A percentile compares a stretch with the other conserved stretches of the same genome.
Evolutionary conservation across 108 stramenopile species (phyloP).

Genomic region (Nitzschia putrida): DNA sequence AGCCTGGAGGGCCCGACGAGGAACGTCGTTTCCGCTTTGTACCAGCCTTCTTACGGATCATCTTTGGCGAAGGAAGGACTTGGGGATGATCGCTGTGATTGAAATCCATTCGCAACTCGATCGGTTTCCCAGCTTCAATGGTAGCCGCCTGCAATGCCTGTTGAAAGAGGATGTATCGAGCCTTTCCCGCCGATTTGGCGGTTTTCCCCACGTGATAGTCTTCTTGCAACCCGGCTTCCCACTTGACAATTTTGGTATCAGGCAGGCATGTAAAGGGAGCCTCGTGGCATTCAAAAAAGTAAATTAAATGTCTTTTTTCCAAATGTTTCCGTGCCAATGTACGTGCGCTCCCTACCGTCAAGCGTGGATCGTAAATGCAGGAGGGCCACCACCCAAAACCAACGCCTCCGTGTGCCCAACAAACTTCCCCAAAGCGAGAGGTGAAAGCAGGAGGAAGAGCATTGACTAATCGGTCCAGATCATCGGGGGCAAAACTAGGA

Average conservation of each 20-base stretch:
- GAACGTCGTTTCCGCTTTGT: constrained; percentile 4
- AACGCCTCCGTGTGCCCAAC: constrained; percentile 80
- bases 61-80: constrained; percentile 28
- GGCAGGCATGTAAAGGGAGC: constrained; percentile 76
- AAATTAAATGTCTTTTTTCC: constrained; percentile 78
- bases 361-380: constrained; percentile 62
- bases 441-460: constrained; percentile 67
- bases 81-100: constrained; percentile 59
- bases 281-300: constrained; percentile 84
- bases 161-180: constrained; percentile 49
- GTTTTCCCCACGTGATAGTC: constrained; percentile 79
- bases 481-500: constrained; percentile 44
- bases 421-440: constrained; percentile 79
- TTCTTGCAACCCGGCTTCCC: constrained; percentile 76
- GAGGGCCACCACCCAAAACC: constrained; percentile 77
- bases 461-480: constrained; percentile 62
- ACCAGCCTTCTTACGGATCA: background rate
- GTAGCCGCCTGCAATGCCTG: constrained; percentile 69
- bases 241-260: constrained; percentile 55
- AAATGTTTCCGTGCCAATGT: constrained; percentile 75
- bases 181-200: constrained; percentile 63
- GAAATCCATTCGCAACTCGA: constrained; percentile 81
- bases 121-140: constrained; percentile 70
- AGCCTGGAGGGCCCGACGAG: too few relatives aligned
- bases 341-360: constrained; percentile 76